These are phyloP conservation scores for Nidula microcarpa DNA, from an alignment of 768 basidiomycete species.

Conservation along the genomic window DNA sequence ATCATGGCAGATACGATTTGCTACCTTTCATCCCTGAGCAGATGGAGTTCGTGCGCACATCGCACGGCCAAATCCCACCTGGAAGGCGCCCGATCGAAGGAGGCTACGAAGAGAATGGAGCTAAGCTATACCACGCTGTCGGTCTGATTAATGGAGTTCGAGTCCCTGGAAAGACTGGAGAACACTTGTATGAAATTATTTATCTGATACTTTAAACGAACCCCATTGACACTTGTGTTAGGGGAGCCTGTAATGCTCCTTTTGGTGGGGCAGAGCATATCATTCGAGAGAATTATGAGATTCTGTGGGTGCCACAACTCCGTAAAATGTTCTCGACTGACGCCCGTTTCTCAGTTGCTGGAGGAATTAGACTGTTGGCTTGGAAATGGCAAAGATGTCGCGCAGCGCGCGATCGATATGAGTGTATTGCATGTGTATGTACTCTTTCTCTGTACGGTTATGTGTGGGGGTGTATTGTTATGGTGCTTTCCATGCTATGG, in stretches of 20 bases:
- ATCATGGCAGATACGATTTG: constrained; percentile 69
- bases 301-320: constrained; percentile 26
- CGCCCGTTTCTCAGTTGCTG: not conserved
- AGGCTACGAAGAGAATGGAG: constrained; percentile 69
- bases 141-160: constrained; percentile 44
- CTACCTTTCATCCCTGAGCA: constrained; percentile 61
- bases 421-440: too few species aligned
- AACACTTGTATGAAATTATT: constrained; percentile 54
- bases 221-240: constrained; percentile 5
- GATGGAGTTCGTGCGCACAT: constrained; percentile 75
- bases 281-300: constrained; percentile 30
- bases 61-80: constrained; percentile 54
- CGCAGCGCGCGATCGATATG: too few species aligned
- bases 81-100: constrained; percentile 65
- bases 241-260: constrained; percentile 30
- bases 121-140: constrained; percentile 66
- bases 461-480: too few species aligned
- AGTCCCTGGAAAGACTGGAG: constrained; percentile 74
- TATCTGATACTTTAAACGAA: not conserved
- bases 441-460: too few species aligned
- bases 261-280: constrained; percentile 31
- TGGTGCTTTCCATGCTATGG: too few species aligned
- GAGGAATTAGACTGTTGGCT: not conserved
- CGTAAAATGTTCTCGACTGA: not conserved
- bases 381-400: not conserved